Percentiles rank a stretch among this genome's conserved stretches.
Conservation (phyloP, 345 rosid species). For the Syzygium grande region DNA sequence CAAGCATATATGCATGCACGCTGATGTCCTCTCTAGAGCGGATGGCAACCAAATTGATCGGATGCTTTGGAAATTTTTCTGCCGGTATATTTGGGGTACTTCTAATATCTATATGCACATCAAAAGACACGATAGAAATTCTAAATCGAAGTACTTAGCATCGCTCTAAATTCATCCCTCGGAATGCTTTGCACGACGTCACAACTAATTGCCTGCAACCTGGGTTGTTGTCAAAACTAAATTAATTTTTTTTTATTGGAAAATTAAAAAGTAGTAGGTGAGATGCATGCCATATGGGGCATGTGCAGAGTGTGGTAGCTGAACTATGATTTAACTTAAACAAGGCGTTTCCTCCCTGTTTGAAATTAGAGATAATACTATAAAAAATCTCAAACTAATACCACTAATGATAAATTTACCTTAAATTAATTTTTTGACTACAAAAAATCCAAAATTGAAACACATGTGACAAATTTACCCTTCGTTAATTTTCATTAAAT, state of each 20-base stretch:
- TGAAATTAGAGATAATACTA: no score
- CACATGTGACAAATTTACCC: no score
- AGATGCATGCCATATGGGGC: not conserved
- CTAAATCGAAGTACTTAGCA: no score
- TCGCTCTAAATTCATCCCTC: not conserved
- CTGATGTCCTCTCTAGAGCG: not conserved
- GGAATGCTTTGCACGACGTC: no score
- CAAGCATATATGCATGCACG: not conserved
- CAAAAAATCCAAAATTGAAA: no score
- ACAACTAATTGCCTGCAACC: no score
- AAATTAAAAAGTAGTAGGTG: not conserved
- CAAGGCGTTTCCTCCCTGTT: not conserved
- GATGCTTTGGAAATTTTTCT: not conserved
- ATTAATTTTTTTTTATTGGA: not conserved
- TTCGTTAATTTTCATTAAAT: no score
- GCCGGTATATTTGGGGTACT: not conserved
- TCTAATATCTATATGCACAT: not conserved
- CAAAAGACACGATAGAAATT: not conserved
- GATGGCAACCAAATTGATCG: not conserved
- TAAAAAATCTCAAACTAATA: no score
- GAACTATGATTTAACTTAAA: not conserved
- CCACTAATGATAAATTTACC: no score
- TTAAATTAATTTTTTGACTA: no score
- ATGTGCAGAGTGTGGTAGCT: not conserved
- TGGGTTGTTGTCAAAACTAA: no score